Evolutionary conservation across 495 filamentous ascomycete species (phyloP).

Genomic region (Astrothelium subdiscretum): DNA sequence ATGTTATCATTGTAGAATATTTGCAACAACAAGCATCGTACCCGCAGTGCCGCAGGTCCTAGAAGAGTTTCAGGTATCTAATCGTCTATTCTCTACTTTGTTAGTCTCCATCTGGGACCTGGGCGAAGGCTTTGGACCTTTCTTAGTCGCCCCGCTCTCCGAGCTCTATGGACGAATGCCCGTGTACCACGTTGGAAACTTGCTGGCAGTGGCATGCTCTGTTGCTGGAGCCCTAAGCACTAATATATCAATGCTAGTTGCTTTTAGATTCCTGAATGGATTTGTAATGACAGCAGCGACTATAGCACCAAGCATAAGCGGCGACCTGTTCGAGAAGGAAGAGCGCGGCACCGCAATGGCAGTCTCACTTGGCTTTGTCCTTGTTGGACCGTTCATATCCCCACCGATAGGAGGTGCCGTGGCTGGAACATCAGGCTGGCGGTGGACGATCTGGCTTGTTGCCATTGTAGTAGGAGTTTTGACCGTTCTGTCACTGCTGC

Average conservation of each 20-base stretch:
- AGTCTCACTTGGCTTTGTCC: constrained; percentile 43
- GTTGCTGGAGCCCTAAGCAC: constrained; percentile 33
- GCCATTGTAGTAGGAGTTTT: constrained; percentile 9
- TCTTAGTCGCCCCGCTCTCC: constrained; percentile 47
- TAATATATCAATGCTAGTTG: constrained; percentile 34
- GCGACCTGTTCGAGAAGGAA: constrained; percentile 43
- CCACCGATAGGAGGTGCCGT: constrained; percentile 14
- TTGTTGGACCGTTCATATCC: constrained; percentile 38
- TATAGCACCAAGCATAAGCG: constrained; percentile 47
- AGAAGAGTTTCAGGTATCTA: background rate
- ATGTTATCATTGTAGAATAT: background rate
- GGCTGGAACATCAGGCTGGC: constrained; percentile 12
- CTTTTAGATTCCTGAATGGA: constrained; percentile 38
- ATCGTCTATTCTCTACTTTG: constrained; percentile 24
- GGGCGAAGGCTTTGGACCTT: constrained; percentile 40
- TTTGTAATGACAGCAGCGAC: constrained; percentile 43
- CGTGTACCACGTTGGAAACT: constrained; percentile 41
- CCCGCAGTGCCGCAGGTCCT: background rate
- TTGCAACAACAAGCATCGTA: background rate
- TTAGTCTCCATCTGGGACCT: constrained; percentile 48
- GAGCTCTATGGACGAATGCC: constrained; percentile 44
- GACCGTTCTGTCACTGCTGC: constrained; percentile 14
- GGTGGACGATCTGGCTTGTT: constrained; percentile 12
- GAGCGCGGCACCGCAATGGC: constrained; percentile 40
- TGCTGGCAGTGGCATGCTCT: constrained; percentile 37